Conservation (phyloP, 225 moss, liverwort and hornwort genomes). For the Ulota crispa region DNA sequence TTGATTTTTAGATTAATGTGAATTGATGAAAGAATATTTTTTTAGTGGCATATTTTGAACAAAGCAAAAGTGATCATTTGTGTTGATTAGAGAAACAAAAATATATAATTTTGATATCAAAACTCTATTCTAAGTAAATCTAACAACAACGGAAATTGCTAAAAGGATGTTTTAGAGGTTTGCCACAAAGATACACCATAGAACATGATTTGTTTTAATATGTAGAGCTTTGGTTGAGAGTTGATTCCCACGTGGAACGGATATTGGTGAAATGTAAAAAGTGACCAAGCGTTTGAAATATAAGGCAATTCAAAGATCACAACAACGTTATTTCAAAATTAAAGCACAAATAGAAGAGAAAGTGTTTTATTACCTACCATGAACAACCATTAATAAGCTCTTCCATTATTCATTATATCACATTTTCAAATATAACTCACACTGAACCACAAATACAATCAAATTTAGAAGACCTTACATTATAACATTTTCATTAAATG, state of each 20-base stretch:
- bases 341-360: background rate
- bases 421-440: background rate
- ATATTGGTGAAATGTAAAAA: rapidly evolving
- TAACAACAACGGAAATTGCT: rapidly evolving
- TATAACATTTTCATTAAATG: too few relatives aligned
- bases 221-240: rapidly evolving
- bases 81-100: background rate
- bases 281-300: rapidly evolving
- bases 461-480: rapidly evolving
- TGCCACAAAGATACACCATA: too few relatives aligned
- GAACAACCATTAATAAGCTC: rapidly evolving
- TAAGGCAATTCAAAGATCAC: too few relatives aligned
- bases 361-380: background rate
- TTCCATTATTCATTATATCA: rapidly evolving
- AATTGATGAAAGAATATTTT: background rate
- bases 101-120: rapidly evolving
- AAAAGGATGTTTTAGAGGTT: too few relatives aligned
- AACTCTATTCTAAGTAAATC: too few relatives aligned
- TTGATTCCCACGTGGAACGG: rapidly evolving
- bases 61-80: background rate
- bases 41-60: background rate
- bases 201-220: background rate
- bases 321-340: too few relatives aligned
- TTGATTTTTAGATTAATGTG: background rate
- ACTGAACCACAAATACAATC: rapidly evolving